Base-by-base conservation (phyloP, 1,284 basidiomycete species). In the Quambalaria eucalypti region DNA sequence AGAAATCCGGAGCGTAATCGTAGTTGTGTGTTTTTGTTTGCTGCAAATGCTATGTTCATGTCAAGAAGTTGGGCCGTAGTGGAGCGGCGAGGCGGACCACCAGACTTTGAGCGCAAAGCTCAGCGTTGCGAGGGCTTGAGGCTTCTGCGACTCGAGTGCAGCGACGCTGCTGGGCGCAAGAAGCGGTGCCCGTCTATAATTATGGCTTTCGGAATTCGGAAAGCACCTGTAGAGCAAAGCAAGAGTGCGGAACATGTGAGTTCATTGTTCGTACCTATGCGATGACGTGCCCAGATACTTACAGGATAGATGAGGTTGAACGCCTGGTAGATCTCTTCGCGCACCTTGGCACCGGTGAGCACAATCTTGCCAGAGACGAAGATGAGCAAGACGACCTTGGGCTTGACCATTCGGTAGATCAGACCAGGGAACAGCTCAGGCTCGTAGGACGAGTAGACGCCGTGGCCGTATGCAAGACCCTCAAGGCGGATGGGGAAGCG, bases 321-420 rank as follows among this genome's bases (percentile, higher is more conserved):
- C 38, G 95, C 95, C 56, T 89, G 90, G 77, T 98, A 98, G 67
- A 98, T 98, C 82, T 99, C 95, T 80, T 97, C 92, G 78, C 95
- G 83, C 77, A 96, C 87, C 85, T 99, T 99, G 46, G 93, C 95
- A 77, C 95, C 93, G 16, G 95, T 98, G 72, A 99, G 81, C 59
- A 98, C 93, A 69, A 98, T 97, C 82, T 98, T 99, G 57, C 95
- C 95, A 19, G 91, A 97, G 10, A 98, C 95, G 78, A 98, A 98
- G 76, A 99, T 98, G 56, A 98, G 82, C 31, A 99, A 80, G 52
- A 98, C 95, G 63, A 99, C 95, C 79, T 98, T 99, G 12, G 95
- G 95, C 78, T 98, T 97, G 79, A 97, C 88, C 95, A 98, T 98
- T 69, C 95, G 88, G 76, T 99, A 98, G 77, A 99, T 98, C 47